Percentiles rank a stretch among this genome's conserved stretches.
These are phyloP conservation scores for Acanthamoeba triangularis DNA, from an alignment of 208 protist genomes.

Conservation along the genomic window DNA sequence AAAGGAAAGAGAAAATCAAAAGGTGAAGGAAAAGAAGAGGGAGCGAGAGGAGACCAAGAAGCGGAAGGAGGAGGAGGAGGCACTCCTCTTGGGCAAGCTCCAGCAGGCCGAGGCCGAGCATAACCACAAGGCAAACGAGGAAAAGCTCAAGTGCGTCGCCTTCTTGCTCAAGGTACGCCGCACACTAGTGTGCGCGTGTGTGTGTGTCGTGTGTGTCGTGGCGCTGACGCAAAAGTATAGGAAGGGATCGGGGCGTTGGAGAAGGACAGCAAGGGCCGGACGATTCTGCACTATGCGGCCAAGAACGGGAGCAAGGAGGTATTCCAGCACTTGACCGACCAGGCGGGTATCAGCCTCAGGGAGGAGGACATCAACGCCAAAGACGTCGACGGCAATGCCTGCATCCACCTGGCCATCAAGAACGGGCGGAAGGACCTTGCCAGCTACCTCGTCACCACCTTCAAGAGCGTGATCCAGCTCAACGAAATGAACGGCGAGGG, in stretches of 20 bases:
- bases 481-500: background rate
- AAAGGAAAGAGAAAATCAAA: background rate
- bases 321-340: background rate
- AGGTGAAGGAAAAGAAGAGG: background rate
- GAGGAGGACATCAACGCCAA: slow-evolving; percentile 44
- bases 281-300: slow-evolving; percentile 25
- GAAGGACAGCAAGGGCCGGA: background rate
- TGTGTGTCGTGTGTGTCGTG: no score
- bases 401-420: slow-evolving; percentile 7
- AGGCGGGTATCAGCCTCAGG: background rate
- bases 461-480: background rate
- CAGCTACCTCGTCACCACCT: background rate
- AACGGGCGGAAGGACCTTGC: background rate
- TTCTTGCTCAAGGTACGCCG: background rate
- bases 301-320: background rate
- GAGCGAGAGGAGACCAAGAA: background rate
- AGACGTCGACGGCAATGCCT: slow-evolving; percentile 18
- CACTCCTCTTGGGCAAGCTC: background rate
- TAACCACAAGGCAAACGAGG: background rate
- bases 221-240: no score
- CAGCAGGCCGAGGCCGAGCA: background rate
- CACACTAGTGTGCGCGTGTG: no score
- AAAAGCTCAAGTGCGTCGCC: background rate
- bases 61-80: background rate
- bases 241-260: background rate